Evolutionary conservation across 2,329 filamentous ascomycete species (phyloP), one percentile per base, ranked within the genome.

Genomic region (Sphaerostilbella broomeana): DNA sequence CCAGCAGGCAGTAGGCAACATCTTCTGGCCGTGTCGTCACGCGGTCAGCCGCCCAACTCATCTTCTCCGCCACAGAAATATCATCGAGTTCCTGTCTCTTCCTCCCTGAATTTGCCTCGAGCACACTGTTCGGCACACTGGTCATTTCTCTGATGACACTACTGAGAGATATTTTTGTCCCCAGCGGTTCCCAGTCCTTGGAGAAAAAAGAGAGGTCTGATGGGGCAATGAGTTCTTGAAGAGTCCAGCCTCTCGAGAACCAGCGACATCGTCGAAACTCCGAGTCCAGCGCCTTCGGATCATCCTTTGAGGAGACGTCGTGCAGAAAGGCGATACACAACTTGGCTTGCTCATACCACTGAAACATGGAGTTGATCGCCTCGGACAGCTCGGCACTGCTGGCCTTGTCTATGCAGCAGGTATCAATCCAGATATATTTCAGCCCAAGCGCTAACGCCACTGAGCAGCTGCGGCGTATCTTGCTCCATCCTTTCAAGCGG

Each of bases 311-410:
- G 6, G 20, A 13, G 4, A 55, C 50, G 17, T 56, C 53, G 4
- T 48, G 43, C 5, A 59, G 42, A 22, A 47, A 56, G 4, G 51
- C 52, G 17, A 56, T 47, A 35, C 56, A 59, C 7, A 54, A 40
- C 3, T 26, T 24, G 1, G 56, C 50, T 12, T 50, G 42, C 5
- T 50, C 49, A 28, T 60, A 60, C 57, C 57, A 60, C 5, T 51
- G 47, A 34, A 57, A 60, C 56, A 59, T 60, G 35, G 55, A 59
- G 27, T 56, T 56, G 42, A 56, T 56, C 18, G 53, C 54, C 15
- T 56, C 54, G 3, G 54, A 56, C 4, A 56, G 54, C 34, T 60
- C 57, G 1, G 57, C 52, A 11, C 52, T 58, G 34, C 52, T 58
- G 6, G 45, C 48, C 37, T 58, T 60, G 32, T 60, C 56, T 13